A percentile compares a stretch with the other conserved stretches of the same genome.
These are phyloP conservation scores for Gossypium arboreum DNA, from an alignment of 345 rosid genomes.

Conservation along the genomic window DNA sequence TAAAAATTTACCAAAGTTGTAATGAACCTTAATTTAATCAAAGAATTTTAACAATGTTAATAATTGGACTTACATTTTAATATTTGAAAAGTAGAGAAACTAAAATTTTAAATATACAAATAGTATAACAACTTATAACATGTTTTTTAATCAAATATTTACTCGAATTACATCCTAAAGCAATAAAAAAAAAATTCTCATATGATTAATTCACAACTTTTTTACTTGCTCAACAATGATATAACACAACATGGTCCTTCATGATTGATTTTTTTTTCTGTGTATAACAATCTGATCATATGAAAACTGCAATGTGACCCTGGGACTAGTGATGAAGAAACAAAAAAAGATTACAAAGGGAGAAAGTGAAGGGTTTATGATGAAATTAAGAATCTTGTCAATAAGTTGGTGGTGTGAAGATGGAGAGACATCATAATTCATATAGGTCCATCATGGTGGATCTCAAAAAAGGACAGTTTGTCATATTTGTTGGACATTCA, in stretches of 20 bases:
- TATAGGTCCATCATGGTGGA: background rate
- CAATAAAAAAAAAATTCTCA: conserved; percentile 2
- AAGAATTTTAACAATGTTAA: too few species aligned
- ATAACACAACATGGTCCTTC: background rate
- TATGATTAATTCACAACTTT: conserved; percentile 9
- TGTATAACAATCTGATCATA: background rate
- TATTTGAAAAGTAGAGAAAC: too few species aligned
- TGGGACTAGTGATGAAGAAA: background rate
- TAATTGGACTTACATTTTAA: too few species aligned
- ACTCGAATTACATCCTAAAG: background rate
- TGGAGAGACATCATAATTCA: conserved; percentile 13
- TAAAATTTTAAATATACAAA: too few species aligned
- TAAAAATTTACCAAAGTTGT: too few species aligned
- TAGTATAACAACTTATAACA: too few species aligned
- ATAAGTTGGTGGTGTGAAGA: conserved; percentile 3
- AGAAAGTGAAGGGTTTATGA: background rate
- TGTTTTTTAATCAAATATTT: too few species aligned
- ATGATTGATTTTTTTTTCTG: conserved; percentile 8
- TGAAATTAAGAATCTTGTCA: background rate
- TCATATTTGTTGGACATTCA: conserved; percentile 2
- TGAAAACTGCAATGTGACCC: background rate
- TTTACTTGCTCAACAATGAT: conserved; percentile 10
- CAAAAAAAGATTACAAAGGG: background rate
- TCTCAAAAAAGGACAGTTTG: conserved; percentile 16
- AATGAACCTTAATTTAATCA: too few species aligned